Conservation (phyloP, 768 basidiomycete species). For the Terana coerulea region DNA sequence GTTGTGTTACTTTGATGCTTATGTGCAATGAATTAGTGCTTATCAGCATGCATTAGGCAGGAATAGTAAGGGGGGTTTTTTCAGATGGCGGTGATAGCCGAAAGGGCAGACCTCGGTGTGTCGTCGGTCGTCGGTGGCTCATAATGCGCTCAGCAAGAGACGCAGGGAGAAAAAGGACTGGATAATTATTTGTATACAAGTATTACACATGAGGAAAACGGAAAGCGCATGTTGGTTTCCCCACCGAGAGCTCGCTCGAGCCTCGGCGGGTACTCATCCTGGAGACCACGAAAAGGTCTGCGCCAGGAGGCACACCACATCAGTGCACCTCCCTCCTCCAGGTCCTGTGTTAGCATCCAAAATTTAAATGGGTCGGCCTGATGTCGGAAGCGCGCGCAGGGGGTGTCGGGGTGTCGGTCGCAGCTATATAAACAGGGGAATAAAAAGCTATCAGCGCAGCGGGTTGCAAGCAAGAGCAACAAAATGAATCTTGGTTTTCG, state of each 20-base stretch:
- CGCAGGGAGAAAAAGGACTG: no score
- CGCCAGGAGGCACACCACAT: constrained; percentile 5
- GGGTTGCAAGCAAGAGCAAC: no score
- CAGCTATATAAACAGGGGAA: background rate
- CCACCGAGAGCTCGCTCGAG: background rate
- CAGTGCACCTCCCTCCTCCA: constrained; percentile 5
- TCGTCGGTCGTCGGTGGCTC: no score
- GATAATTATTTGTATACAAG: no score
- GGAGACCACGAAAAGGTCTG: constrained; percentile 12
- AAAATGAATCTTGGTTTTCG: no score
- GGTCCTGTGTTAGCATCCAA: background rate
- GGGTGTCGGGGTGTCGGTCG: background rate
- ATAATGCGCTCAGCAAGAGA: no score
- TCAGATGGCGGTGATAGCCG: no score
- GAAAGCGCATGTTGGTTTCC: constrained; percentile 11
- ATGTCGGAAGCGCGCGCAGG: background rate
- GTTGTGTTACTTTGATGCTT: no score
- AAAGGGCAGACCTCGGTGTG: no score
- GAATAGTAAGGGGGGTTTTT: no score
- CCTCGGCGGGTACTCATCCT: constrained; percentile 8
- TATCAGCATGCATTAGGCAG: no score
- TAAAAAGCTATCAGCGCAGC: background rate
- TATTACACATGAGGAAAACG: background rate
- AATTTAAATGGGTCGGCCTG: background rate
- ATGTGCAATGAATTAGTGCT: no score